Evolutionary conservation across 2,329 filamentous ascomycete genomes (phyloP), one percentile per base, ranked within the genome.

Genomic region (Colletotrichum lentis): DNA sequence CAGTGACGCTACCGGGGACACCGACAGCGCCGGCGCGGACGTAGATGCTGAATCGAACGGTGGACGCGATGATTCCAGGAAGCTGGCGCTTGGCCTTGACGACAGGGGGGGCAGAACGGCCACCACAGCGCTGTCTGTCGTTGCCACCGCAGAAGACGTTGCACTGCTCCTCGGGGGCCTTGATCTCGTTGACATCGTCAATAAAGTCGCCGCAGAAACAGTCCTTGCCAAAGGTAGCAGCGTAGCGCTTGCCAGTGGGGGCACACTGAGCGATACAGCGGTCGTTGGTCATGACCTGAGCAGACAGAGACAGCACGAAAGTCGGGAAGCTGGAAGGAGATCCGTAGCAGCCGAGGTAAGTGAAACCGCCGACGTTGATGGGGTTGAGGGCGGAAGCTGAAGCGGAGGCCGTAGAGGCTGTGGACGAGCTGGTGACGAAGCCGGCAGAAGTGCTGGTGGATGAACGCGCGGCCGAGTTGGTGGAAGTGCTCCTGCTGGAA

Each of bases 111-210:
- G 65, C 52, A 20, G 73, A 61, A n/a, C 75, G 69, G 12, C 82
- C 82, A 50, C 83, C 83, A 72, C 83, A 85, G 66, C 77, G 75
- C 71, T 82, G 71, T 3, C 18, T n/a, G 0, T 70, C 65, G 66
- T 83, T 74, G 1, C 82, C 82, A 0, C 81, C 79, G 65, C 83
- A 85, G 0, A 73, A 72, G 3, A 71, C 71, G 64, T 79, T 72
- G 69, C 83, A 84, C 49, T 59, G 39, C 5, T 54, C 58, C 1
- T 70, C 69, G n/a, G 43, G n/a, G 35, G 63, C 69, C 24, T 22
- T 31, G 18, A 59, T 39, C 37, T 52, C 59, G 50, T 63, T 44
- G 37, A 60, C 69, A 5, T 62, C 52, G 62, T 71, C 69, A 18
- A 69, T n/a, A 7, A 69, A 64, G 27, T 72, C 67, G 41, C 67